These are phyloP conservation scores for Nothopassalora personata DNA, from an alignment of 2,329 filamentous ascomycete genomes.

Conservation along the genomic window DNA sequence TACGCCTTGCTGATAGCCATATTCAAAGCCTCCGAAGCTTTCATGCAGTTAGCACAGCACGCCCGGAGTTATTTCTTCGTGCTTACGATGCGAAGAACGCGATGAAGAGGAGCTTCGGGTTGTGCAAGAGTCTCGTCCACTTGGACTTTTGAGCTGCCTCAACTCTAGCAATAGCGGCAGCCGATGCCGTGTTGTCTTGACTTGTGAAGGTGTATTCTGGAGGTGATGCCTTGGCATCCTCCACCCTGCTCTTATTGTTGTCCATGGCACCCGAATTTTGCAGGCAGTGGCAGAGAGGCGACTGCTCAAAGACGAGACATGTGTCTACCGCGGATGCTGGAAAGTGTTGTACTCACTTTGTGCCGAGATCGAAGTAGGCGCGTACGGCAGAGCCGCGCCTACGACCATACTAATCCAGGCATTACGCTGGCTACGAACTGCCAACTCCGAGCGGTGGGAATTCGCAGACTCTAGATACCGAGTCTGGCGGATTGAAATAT, in stretches of 20 bases:
- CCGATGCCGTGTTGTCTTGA: not conserved
- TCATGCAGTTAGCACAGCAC: not conserved
- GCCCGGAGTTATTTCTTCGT: not conserved
- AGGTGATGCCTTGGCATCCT: not conserved
- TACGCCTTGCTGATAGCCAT: slow-evolving; percentile 53
- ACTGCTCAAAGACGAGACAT: no score
- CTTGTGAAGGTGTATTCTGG: not conserved
- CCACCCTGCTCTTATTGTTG: not conserved
- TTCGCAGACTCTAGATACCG: not conserved
- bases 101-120: slow-evolving; percentile 15
- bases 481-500: not conserved
- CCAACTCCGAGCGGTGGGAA: not conserved
- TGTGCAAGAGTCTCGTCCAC: slow-evolving; percentile 6
- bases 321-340: not conserved
- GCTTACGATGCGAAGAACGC: slow-evolving; percentile 12
- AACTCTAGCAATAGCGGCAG: slow-evolving; percentile 3
- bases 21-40: slow-evolving; percentile 49
- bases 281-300: no score
- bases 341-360: not conserved
- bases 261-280: not conserved
- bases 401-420: not conserved
- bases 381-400: not conserved
- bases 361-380: not conserved
- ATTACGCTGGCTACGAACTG: not conserved
- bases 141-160: slow-evolving; percentile 8